These are phyloP conservation scores for Aspergillus sparsus DNA, from an alignment of 495 filamentous ascomycete genomes.

Conservation along the genomic window DNA sequence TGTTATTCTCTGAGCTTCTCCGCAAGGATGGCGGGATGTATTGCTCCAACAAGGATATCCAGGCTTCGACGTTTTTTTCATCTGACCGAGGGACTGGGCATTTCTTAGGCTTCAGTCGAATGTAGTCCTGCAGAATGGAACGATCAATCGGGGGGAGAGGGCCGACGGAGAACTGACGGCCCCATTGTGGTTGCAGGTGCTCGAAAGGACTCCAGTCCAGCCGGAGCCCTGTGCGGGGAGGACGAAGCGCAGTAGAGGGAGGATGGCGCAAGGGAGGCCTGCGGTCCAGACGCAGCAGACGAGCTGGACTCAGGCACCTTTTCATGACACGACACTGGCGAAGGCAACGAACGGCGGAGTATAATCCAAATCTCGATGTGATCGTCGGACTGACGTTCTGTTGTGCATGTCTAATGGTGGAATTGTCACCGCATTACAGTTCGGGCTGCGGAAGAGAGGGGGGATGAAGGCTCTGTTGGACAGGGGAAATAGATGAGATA, in stretches of 20 bases:
- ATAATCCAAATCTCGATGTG: constrained; percentile 40
- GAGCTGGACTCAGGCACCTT: constrained; percentile 42
- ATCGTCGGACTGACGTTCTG: constrained; percentile 29
- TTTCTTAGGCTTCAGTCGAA: constrained; percentile 9
- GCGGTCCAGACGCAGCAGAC: constrained; percentile 39
- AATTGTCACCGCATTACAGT: constrained; percentile 27
- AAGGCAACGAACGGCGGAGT: constrained; percentile 33
- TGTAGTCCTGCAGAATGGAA: constrained; percentile 7
- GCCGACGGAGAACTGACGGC: constrained; percentile 25
- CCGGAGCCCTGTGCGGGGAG: constrained; percentile 11
- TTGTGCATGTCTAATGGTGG: constrained; percentile 43
- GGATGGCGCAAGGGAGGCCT: constrained; percentile 23
- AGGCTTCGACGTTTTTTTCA: constrained; percentile 31
- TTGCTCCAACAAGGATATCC: constrained; percentile 47
- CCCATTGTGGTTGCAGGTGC: constrained; percentile 25
- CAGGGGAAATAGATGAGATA: not conserved
- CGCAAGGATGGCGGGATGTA: constrained; percentile 44
- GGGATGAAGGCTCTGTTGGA: not conserved
- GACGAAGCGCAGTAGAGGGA: constrained; percentile 10
- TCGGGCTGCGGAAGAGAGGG: not conserved
- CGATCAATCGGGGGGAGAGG: constrained; percentile 14
- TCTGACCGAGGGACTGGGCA: constrained; percentile 18
- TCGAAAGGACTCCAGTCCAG: constrained; percentile 14
- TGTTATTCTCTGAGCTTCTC: constrained; percentile 17
- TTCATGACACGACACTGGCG: constrained; percentile 47